These are phyloP conservation scores for Cryptococcus maquisensis DNA, from an alignment of 1,284 basidiomycete genomes.

Conservation along the genomic window DNA sequence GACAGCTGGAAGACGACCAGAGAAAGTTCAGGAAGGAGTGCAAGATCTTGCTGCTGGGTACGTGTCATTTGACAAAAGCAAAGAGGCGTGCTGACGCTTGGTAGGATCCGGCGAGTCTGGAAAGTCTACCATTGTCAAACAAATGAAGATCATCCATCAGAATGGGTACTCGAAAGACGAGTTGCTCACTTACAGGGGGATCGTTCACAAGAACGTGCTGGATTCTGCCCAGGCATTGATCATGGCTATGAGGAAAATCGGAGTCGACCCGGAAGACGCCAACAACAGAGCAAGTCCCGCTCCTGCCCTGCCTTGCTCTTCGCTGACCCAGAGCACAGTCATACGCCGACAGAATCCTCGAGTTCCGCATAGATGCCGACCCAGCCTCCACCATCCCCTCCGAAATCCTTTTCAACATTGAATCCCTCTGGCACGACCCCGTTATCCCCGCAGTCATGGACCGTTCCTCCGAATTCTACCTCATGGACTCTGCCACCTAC, in stretches of 20 bases:
- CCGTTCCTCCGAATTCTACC: conserved; percentile 80
- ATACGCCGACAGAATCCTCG: conserved; percentile 52
- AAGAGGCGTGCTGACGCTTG: neutral
- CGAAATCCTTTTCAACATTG: conserved; percentile 68
- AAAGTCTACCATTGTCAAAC: conserved; percentile 94
- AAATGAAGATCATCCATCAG: conserved; percentile 99
- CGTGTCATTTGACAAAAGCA: conserved; percentile 34
- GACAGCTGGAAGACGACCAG: conserved; percentile 55
- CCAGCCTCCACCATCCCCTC: conserved; percentile 45
- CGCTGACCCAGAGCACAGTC: conserved; percentile 20
- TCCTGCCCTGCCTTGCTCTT: neutral
- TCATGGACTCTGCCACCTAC: conserved; percentile 93
- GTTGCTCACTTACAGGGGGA: conserved; percentile 69
- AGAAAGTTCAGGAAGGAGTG: conserved; percentile 77
- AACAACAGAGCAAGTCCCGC: conserved; percentile 61
- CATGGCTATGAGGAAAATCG: conserved; percentile 83
- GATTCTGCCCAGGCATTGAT: conserved; percentile 88
- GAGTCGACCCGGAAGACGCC: conserved; percentile 72
- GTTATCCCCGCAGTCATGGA: conserved; percentile 84
- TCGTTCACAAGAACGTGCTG: conserved; percentile 68
- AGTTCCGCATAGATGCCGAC: conserved; percentile 52
- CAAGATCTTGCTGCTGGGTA: conserved; percentile 88
- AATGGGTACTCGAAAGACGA: conserved; percentile 82
- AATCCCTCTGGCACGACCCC: conserved; percentile 84
- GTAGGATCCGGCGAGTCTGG: conserved; percentile 79